Conservation (phyloP, 2,329 filamentous ascomycete species). For the Metarhizium robertsii region DNA sequence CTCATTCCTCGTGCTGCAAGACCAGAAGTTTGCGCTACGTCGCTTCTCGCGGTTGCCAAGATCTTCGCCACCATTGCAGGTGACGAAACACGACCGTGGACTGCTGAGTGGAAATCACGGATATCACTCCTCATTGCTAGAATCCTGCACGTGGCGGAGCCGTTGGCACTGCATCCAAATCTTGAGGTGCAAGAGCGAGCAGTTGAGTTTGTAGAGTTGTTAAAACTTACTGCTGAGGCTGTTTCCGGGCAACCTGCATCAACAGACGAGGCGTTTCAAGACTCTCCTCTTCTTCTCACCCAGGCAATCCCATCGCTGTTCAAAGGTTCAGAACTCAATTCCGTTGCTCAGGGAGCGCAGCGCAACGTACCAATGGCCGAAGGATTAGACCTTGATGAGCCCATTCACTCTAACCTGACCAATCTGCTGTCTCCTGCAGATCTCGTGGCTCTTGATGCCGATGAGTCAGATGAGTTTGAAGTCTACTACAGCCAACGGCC, state of each 20-base stretch:
- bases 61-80: constrained; percentile 67
- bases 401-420: constrained; percentile 69
- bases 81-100: constrained; percentile 59
- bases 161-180: constrained; percentile 69
- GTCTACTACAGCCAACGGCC: constrained; percentile 53
- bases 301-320: constrained; percentile 88
- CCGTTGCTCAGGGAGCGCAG: constrained; percentile 75
- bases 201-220: constrained; percentile 83
- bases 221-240: constrained; percentile 80
- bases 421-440: constrained; percentile 55
- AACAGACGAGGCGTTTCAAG: constrained; percentile 43
- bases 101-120: constrained; percentile 60
- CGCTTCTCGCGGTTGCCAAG: constrained; percentile 78
- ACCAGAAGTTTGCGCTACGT: constrained; percentile 63
- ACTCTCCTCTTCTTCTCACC: constrained; percentile 75
- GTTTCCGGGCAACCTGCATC: constrained; percentile 55
- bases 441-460: constrained; percentile 34
- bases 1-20: constrained; percentile 46
- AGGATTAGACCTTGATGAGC: constrained; percentile 67
- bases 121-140: constrained; percentile 71
- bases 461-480: constrained; percentile 58
- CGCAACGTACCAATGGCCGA: constrained; percentile 73
- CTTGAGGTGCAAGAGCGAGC: constrained; percentile 92
- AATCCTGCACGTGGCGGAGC: constrained; percentile 73
- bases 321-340: constrained; percentile 79